Base-by-base conservation (phyloP, 2,329 filamentous ascomycete species). In the Trichophyton equinum region DNA sequence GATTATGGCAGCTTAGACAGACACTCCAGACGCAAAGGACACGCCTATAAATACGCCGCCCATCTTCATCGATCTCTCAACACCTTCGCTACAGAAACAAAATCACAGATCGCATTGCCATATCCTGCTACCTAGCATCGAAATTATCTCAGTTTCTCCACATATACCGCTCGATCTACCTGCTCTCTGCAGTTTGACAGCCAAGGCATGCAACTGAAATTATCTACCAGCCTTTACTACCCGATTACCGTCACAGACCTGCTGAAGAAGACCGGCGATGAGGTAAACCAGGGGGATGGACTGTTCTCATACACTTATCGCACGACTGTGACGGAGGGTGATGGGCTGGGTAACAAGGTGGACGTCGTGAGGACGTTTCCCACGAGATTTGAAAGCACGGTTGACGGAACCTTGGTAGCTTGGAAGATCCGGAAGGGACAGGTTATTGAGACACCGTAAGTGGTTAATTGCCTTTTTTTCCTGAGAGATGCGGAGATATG, bases 221-320 rank as follows among this genome's bases (percentile, higher is more conserved):
- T 79, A 66, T 77, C 77, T 63, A 64, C 73, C 60, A 75, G 83
- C 75, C 83, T 96, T 67, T 88, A 87, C 75, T 99, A 97, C 75
- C 94, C 94, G 68, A 91, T 97, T 75, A 95, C 87, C 67, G 86
- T 99, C 75, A 91, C 86, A 68, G 87, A 89, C 74, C 81, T 97
- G 63, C 82, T 92, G 66, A 91, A 90, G 74, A 77, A 80, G 66
- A 82, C 83, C 20, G 87, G 88, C 73, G 89, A 96, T 68, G 71
- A 81, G 64, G 82, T 99, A 69, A 81, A 84, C 69, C 87, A 87
- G 73, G 81, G 89, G 70, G 87, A 91, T 69, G 81, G 85, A 60
- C 81, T 97, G 61, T 85, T 99, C 72, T 84, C 88, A 72, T 99
- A 96, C 80, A 85, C 85, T 64, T 99, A 91, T 77, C 85, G 85